Base-by-base conservation (phyloP, 2,329 filamentous ascomycete genomes). In the Claviceps purpurea region DNA sequence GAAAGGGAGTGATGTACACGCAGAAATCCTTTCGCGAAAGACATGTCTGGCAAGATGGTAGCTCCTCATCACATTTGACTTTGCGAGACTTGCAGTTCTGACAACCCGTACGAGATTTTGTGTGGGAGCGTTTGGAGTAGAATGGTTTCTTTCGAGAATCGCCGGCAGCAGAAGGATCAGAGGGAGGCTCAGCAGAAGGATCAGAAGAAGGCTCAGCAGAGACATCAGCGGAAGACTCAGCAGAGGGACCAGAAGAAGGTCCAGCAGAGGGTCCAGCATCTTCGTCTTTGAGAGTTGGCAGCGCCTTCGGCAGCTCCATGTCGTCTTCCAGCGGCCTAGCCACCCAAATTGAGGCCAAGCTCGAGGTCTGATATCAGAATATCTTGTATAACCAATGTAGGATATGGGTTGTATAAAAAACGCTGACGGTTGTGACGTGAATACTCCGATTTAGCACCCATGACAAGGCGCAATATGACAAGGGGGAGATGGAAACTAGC, bases 51-150 rank as follows among this genome's bases (percentile, higher is more conserved):
- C 77, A 80, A 2, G 65, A 59, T 0, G 77, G 77, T 30, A 68
- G 70, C 5, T 58, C 66, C 59, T 80, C 76, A 54, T 77, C 73
- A 62, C 76, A 79, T 63, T 77, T 78, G 51, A 77, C 73, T 62
- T 76, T 78, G 51, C 77, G 72, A 16, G 63, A 61, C 63, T 79
- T 80, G 68, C 77, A 80, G 58, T 73, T 76, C 55, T 65, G 66
- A 58, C 77, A 80, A 5, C 76, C 77, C 2, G 68, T 65, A 34
- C 76, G 67, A 1, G 76, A 77, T 62, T 80, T 80, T 56, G 68
- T 74, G 61, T 80, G 77, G 47, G 76, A 74, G 11, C 75, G 70
- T 60, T 79, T 80, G 26, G 65, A 52, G 54, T 69, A 65, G 49
- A 66, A 69, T 2, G 64, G 61, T 43, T 55, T 59, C 20, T 30